Evolutionary conservation across 148 eudicot genomes (phyloP).

Genomic region (Nepenthes gracilis): DNA sequence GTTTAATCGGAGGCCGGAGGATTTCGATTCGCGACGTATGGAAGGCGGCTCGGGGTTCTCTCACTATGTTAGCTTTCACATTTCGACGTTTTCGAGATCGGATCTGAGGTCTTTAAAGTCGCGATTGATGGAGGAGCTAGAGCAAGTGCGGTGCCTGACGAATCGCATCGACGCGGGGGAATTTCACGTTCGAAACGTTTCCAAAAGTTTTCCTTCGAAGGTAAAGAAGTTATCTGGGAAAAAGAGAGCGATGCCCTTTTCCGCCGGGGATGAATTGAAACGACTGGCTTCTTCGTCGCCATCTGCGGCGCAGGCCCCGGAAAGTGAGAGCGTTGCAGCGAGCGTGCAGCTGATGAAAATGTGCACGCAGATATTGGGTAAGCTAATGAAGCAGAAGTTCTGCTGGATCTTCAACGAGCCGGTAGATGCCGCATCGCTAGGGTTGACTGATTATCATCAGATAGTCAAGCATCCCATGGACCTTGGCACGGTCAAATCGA

Average conservation of each 20-base stretch:
- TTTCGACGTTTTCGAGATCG: slow-evolving; percentile 20
- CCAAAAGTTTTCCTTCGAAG: background rate
- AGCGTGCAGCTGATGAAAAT: slow-evolving; percentile 17
- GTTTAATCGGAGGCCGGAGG: slow-evolving; percentile 1
- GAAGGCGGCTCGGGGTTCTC: background rate
- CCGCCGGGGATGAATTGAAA: background rate
- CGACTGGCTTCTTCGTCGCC: background rate
- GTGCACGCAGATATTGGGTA: slow-evolving; percentile 27
- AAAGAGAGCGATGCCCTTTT: slow-evolving; percentile 9
- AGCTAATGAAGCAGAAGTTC: slow-evolving; percentile 28
- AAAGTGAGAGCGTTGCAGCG: slow-evolving; percentile 1
- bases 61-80: slow-evolving; percentile 20
- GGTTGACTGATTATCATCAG: slow-evolving; percentile 32
- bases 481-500: slow-evolving; percentile 41
- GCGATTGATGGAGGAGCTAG: slow-evolving; percentile 34
- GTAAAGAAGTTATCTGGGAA: background rate
- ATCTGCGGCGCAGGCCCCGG: background rate
- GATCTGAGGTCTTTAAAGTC: slow-evolving; percentile 29
- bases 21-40: background rate
- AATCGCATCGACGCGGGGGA: slow-evolving; percentile 14
- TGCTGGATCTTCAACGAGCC: slow-evolving; percentile 33
- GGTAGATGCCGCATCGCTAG: slow-evolving; percentile 25
- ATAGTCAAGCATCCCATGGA: slow-evolving; percentile 51
- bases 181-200: background rate
- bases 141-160: slow-evolving; percentile 20